Conservation (phyloP, 352 stramenopile species). For the Globisporangium polare region DNA sequence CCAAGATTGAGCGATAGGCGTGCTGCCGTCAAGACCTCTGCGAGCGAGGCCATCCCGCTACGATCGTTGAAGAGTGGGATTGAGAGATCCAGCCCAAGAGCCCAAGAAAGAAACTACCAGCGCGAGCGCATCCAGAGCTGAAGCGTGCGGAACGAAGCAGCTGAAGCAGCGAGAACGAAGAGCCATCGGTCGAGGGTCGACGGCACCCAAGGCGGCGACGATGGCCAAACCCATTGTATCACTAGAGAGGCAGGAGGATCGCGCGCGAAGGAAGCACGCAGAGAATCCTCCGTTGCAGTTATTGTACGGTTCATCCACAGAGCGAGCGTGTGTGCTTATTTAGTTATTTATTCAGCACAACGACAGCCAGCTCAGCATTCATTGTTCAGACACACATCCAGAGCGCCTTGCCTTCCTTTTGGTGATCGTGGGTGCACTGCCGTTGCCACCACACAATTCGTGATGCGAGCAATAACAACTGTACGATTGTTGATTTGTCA, state of each 20-base stretch:
- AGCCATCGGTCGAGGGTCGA: not conserved
- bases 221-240: not conserved
- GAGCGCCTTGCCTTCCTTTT: not conserved
- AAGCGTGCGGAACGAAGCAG: slow-evolving; percentile 5
- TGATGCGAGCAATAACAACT: not conserved
- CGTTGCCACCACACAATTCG: not conserved
- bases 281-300: not conserved
- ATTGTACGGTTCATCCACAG: slow-evolving; percentile 1
- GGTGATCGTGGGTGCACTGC: not conserved
- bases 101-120: not conserved
- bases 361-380: not conserved
- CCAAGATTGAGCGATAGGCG: not conserved
- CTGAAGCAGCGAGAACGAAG: not conserved
- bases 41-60: not conserved
- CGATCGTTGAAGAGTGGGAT: not conserved
- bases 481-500: slow-evolving; percentile 5
- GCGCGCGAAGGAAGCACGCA: slow-evolving; percentile 1
- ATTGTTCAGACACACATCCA: not conserved
- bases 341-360: slow-evolving; percentile 9
- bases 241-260: not conserved
- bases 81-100: not conserved
- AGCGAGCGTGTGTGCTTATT: slow-evolving; percentile 3
- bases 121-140: not conserved
- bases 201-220: no score
- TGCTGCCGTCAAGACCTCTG: not conserved